phyloP scores from a whole-genome alignment of 208 protist genomes.

The Herpetomonas samuelpessoai region DNA sequence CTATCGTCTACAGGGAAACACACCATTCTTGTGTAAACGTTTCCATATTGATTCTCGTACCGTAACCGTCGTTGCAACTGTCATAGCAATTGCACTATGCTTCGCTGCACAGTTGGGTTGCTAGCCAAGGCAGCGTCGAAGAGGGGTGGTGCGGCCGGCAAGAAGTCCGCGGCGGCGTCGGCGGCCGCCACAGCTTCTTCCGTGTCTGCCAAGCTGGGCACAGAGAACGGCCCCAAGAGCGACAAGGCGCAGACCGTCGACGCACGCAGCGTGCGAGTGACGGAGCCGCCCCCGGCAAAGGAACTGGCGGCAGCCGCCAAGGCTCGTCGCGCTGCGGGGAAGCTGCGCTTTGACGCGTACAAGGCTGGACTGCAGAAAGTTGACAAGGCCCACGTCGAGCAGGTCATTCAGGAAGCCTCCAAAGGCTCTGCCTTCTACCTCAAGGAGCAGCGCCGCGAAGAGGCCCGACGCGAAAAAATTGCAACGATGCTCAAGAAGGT shows the following conservation, averaged over 20 bases:
- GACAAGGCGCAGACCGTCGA: background rate
- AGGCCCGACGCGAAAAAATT: constrained; percentile 50
- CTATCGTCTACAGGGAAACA: too few relatives aligned
- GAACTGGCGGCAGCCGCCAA: constrained; percentile 2
- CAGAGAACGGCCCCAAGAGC: too few relatives aligned
- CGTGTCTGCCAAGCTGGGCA: too few relatives aligned
- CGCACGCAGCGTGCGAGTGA: background rate
- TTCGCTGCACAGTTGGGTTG: background rate
- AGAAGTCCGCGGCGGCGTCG: background rate
- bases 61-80: too few relatives aligned
- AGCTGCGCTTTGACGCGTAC: constrained; percentile 66
- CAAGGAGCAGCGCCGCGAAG: constrained; percentile 72
- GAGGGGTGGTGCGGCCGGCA: background rate
- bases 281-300: background rate
- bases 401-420: constrained; percentile 72
- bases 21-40: too few relatives aligned
- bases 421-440: constrained; percentile 76
- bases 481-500: constrained; percentile 51
- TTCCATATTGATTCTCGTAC: too few relatives aligned
- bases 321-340: constrained; percentile 24
- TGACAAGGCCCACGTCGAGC: constrained; percentile 79
- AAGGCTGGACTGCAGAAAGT: constrained; percentile 82
- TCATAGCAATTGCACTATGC: too few relatives aligned
- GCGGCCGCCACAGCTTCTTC: too few relatives aligned
- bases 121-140: background rate